These are phyloP conservation scores for Turritis glabra DNA, from an alignment of 345 rosid species.

Conservation along the genomic window DNA sequence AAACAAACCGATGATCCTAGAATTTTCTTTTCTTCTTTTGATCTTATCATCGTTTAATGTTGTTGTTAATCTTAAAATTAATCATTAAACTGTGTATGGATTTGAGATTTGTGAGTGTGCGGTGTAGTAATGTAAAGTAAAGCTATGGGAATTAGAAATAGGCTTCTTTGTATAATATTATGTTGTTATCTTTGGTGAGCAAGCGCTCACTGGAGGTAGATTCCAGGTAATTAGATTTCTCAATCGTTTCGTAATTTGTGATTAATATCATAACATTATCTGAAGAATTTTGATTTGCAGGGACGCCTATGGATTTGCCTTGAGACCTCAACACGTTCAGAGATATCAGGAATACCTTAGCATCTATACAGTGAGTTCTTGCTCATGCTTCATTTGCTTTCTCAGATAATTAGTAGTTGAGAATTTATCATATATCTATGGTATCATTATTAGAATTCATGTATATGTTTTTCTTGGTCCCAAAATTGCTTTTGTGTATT, in stretches of 20 bases:
- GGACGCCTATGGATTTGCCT: slow-evolving; percentile 90
- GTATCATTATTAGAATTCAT: neutral
- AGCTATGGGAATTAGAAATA: slow-evolving; percentile 71
- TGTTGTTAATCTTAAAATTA: neutral
- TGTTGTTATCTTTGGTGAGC: slow-evolving; percentile 98
- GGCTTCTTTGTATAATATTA: slow-evolving; percentile 52
- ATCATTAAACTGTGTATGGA: neutral
- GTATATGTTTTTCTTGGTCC: neutral
- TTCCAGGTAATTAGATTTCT: slow-evolving; percentile 59
- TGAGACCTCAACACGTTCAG: slow-evolving; percentile 94
- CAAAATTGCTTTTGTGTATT: neutral
- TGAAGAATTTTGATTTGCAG: slow-evolving; percentile 41
- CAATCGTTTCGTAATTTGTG: neutral
- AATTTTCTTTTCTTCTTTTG: slow-evolving; percentile 20
- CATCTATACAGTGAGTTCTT: slow-evolving; percentile 63
- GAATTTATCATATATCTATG: neutral
- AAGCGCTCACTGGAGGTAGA: slow-evolving; percentile 89
- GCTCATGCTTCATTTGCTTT: neutral
- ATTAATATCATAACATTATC: neutral
- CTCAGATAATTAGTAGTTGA: neutral
- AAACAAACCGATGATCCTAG: slow-evolving; percentile 4
- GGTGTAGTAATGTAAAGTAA: slow-evolving; percentile 41
- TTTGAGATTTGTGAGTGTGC: slow-evolving; percentile 18
- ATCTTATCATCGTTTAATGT: neutral
- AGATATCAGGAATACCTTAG: slow-evolving; percentile 66